A percentile compares a stretch with the other conserved stretches of the same genome.
These are phyloP conservation scores for Cylindrotheca fusiformis DNA, from an alignment of 108 stramenopile genomes.

Conservation along the genomic window DNA sequence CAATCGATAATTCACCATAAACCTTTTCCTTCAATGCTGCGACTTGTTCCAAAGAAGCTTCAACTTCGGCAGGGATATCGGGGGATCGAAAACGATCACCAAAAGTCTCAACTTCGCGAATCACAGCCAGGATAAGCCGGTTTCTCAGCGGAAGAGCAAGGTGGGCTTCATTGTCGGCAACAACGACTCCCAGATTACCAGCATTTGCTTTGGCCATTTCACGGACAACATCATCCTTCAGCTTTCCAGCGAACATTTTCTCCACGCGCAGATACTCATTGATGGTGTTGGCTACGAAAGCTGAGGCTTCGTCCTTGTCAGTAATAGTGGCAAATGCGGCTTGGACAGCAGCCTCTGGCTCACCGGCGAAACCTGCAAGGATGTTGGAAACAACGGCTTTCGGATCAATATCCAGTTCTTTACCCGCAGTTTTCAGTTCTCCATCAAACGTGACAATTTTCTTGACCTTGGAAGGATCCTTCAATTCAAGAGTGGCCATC, in stretches of 20 bases:
- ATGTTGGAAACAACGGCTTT: slow-evolving; percentile 55
- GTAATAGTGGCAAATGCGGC: slow-evolving; percentile 45
- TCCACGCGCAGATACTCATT: slow-evolving; percentile 89
- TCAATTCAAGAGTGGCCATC: slow-evolving; percentile 89
- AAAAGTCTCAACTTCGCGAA: slow-evolving; percentile 78
- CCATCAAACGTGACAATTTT: slow-evolving; percentile 86
- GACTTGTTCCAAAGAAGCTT: slow-evolving; percentile 54
- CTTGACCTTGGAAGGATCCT: slow-evolving; percentile 95
- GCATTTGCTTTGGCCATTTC: slow-evolving; percentile 82
- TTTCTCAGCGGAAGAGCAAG: slow-evolving; percentile 50
- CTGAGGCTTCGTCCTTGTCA: slow-evolving; percentile 51
- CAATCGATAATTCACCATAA: slow-evolving; percentile 86
- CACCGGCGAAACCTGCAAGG: slow-evolving; percentile 69
- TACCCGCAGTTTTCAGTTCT: slow-evolving; percentile 57
- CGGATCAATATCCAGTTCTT: slow-evolving; percentile 39
- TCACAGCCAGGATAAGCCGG: slow-evolving; percentile 62
- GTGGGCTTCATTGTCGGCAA: slow-evolving; percentile 80
- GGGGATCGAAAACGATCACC: slow-evolving; percentile 59
- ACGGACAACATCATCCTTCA: slow-evolving; percentile 87
- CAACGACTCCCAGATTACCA: slow-evolving; percentile 75
- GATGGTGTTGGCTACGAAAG: slow-evolving; percentile 58
- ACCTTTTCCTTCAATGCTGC: slow-evolving; percentile 62
- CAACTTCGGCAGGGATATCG: slow-evolving; percentile 51
- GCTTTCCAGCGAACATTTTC: slow-evolving; percentile 72
- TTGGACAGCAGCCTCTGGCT: slow-evolving; percentile 54